phyloP scores from a whole-genome alignment of 345 rosid genomes.

The Linum lewisii region DNA sequence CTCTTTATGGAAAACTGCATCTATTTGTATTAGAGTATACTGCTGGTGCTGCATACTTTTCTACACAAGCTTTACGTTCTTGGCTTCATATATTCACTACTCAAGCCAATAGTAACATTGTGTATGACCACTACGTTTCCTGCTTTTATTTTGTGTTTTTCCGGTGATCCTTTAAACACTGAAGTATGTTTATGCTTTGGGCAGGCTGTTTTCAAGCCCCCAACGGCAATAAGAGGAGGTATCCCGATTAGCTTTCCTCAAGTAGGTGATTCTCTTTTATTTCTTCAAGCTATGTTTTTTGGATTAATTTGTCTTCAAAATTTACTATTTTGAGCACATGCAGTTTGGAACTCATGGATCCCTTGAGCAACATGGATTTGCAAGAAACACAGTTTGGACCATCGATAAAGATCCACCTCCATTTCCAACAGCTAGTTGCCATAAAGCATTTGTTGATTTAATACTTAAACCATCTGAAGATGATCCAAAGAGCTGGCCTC shows the following conservation, averaged over 20 bases:
- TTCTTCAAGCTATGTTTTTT: background rate
- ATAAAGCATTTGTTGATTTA: constrained; percentile 19
- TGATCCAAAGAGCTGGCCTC: constrained; percentile 25
- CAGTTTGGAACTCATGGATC: constrained; percentile 21
- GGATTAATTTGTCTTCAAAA: background rate
- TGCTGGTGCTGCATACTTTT: background rate
- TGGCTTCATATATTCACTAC: background rate
- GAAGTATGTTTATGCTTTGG: background rate
- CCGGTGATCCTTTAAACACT: background rate
- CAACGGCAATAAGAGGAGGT: constrained; percentile 23
- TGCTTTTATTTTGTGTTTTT: background rate
- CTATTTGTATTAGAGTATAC: background rate
- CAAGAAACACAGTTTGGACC: constrained; percentile 21
- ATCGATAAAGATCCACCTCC: constrained; percentile 25
- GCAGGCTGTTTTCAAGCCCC: constrained; percentile 23
- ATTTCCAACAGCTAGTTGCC: constrained; percentile 10
- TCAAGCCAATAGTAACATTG: background rate
- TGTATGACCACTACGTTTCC: background rate
- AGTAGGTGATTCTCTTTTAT: constrained; percentile 10
- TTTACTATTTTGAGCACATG: constrained; percentile 3
- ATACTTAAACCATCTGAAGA: constrained; percentile 20
- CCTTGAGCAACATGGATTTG: constrained; percentile 27
- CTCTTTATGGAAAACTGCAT: background rate
- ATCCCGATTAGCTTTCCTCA: constrained; percentile 27
- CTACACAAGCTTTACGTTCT: background rate